Evolutionary conservation across 495 filamentous ascomycete genomes (phyloP).

Genomic region (Hypoxylon cercidicola): DNA sequence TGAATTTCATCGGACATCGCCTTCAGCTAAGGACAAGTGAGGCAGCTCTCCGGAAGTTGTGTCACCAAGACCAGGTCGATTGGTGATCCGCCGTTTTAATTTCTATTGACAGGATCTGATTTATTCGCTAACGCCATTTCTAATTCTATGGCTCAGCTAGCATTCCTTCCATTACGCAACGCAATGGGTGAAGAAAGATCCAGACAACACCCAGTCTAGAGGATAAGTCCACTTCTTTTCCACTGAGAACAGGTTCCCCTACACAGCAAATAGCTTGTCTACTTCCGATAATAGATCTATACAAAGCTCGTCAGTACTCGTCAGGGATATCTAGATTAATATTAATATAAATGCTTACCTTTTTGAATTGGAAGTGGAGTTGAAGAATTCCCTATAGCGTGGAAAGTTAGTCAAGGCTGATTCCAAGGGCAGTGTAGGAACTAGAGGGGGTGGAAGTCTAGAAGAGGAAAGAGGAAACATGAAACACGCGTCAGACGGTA

Average conservation of each 20-base stretch:
- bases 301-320: slow-evolving; percentile 50
- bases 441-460: slow-evolving; percentile 14
- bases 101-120: background rate
- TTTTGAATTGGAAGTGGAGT: slow-evolving; percentile 98
- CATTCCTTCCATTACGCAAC: no score
- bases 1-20: background rate
- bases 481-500: slow-evolving; percentile 23
- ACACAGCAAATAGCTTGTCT: slow-evolving; percentile 42
- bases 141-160: slow-evolving; percentile 1
- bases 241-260: background rate
- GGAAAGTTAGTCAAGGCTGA: slow-evolving; percentile 40
- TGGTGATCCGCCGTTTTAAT: slow-evolving; percentile 9
- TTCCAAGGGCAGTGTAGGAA: slow-evolving; percentile 18
- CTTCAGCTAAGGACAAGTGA: slow-evolving; percentile 5
- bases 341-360: slow-evolving; percentile 53
- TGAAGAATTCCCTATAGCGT: slow-evolving; percentile 84
- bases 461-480: slow-evolving; percentile 15
- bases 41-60: slow-evolving; percentile 29
- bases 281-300: slow-evolving; percentile 77
- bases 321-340: background rate
- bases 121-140: slow-evolving; percentile 6
- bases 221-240: background rate
- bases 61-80: slow-evolving; percentile 21
- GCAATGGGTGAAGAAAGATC: no score
- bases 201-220: background rate